Base-by-base conservation (phyloP, 1,284 basidiomycete genomes). In the Gomphus bonarii region DNA sequence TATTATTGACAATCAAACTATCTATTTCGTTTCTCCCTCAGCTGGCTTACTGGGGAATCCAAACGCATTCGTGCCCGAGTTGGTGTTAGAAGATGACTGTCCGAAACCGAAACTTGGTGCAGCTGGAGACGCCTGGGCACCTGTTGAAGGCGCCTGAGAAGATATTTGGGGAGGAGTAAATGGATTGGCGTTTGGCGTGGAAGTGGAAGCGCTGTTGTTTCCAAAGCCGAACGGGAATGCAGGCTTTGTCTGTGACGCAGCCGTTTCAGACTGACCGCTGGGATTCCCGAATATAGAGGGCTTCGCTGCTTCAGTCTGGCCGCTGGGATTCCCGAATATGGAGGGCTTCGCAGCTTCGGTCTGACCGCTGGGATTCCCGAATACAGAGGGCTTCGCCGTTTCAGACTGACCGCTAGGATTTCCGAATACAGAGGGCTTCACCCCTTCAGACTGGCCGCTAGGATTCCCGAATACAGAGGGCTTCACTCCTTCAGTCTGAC, bases 171-270 rank as follows among this genome's bases (percentile, higher is more conserved):
- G 25, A 31, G 31, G 40, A 10, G 16, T 6, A 28, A 30, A 38
- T 20, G 43, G 11, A 44, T 28, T 18, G 11, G 43, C 25, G 10
- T 18, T 25, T 8, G 52, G 38, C n/a, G 38, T 25, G 25, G 18
- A 35, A 54, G 35, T 46, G 22, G 47, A 50, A 11, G 33, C 22
- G n/a, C 18, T 55, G 28, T 3, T 51, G n/a, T 28, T 33, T 31
- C 60, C 60, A 42, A 61, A 61, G 30, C 50, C 51, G 47, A 61
- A 61, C 54, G 58, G 50, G 22, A 58, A 58, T 20, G 42, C n/a
- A 3, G 59, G 43, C 33, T 60, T 60, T 9, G 50, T 12, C 22
- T 54, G 52, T 25, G 52, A 22, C 5, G 50, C 18, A 12, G 50
- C 20, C 14, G 50, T 10, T 20, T 35, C 36, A 22, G 33, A 9